Evolutionary conservation across 768 basidiomycete genomes (phyloP).

Genomic region (Ephemerocybe angulata): DNA sequence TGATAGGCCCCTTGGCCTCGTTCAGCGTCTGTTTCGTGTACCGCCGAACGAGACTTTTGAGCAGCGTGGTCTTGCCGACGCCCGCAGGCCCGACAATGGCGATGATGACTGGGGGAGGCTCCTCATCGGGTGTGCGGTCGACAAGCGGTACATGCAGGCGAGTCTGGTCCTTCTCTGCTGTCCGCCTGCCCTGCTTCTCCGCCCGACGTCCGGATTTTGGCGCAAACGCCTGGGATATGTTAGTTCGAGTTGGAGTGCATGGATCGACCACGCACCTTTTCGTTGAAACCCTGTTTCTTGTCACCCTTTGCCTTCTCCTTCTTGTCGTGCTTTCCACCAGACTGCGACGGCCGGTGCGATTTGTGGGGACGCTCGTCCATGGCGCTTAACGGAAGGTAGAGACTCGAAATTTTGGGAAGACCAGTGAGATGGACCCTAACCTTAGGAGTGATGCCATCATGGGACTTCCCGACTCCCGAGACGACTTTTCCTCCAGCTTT

Average conservation of each 20-base stretch:
- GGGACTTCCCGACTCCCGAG: no score
- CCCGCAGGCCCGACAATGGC: constrained; percentile 96
- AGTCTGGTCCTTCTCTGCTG: constrained; percentile 90
- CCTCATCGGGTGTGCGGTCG: constrained; percentile 87
- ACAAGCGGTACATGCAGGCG: constrained; percentile 94
- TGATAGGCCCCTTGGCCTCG: constrained; percentile 90
- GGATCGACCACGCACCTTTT: constrained; percentile 58
- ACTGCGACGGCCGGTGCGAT: constrained; percentile 70
- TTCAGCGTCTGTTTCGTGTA: constrained; percentile 92
- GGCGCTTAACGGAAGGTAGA: constrained; percentile 6
- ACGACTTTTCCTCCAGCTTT: neutral
- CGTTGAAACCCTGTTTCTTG: constrained; percentile 78
- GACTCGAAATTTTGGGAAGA: constrained; percentile 6
- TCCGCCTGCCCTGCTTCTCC: constrained; percentile 83
- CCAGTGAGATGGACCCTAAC: neutral
- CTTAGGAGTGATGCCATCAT: neutral
- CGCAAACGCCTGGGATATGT: constrained; percentile 63
- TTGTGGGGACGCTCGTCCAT: constrained; percentile 84
- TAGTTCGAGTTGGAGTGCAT: neutral
- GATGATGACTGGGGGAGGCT: constrained; percentile 90
- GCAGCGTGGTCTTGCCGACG: constrained; percentile 92
- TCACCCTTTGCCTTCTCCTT: constrained; percentile 68
- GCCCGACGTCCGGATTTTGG: constrained; percentile 87
- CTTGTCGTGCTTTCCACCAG: constrained; percentile 73
- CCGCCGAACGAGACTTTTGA: constrained; percentile 86